Evolutionary conservation across 371 early-diverging fungal genomes (phyloP), one percentile per base, ranked within the genome.

Genomic region (Apophysomyces elegans): DNA sequence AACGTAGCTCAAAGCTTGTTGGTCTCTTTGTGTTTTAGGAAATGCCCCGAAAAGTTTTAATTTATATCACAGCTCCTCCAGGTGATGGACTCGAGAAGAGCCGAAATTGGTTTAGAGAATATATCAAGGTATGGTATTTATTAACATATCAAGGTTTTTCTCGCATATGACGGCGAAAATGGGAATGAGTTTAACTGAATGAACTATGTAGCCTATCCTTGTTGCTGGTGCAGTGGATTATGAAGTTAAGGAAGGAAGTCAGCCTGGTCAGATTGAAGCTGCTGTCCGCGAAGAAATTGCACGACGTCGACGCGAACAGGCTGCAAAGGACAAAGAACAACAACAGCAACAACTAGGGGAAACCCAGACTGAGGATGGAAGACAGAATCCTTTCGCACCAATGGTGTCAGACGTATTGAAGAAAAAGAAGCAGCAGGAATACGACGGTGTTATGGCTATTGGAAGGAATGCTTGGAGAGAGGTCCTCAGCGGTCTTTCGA

Each of bases 11-110:
- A 16, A 37, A 35, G 43, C 6, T 46, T 39, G 26, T 43, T 61
- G 4, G 13, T 64, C 35, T 16, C 18, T 56, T 14, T 16, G 18
- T 45, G 12, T 21, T 14, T 66, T 66, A 79, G 80, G 90, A 88
- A 56, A 80, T 85, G 77, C 90, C 90, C 59, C 80, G 88, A 26
- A 90, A 88, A 72, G 84, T 90, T 13, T 71, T 77, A 9, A 85
- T 90, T 7, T 90, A 85, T 66, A 74, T 90, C 6, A 75, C 85
- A 56, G 79, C 86, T 12, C 90, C 90, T 18, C 87, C 88, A 12
- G 89, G 90, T 7, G 90, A 90, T 70, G 79, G 84, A 16, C 77
- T 90, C 38, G 85, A 88, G 66, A 90, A 90, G 73, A 87, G 87
- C 56, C 78, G 89, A 64, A 76, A 75, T 18, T 88, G 85, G 79